Percentiles rank a stretch among this genome's conserved stretches.
Evolutionary conservation across 2,329 filamentous ascomycete species (phyloP).

Genomic region (Scolecobasidium constrictum): DNA sequence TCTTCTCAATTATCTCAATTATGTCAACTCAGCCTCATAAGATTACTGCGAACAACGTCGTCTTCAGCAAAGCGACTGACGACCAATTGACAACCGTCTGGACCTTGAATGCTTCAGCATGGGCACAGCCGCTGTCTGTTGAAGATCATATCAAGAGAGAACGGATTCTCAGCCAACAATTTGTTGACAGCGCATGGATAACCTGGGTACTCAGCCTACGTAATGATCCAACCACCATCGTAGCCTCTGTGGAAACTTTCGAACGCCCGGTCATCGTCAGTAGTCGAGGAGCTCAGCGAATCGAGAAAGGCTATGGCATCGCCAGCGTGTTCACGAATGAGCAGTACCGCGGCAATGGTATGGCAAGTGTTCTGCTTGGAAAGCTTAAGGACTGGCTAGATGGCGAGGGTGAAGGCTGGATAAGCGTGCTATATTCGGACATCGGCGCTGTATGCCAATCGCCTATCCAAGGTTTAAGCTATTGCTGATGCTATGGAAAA

Average conservation of each 20-base stretch:
- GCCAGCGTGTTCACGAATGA: constrained; percentile 3
- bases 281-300: not conserved
- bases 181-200: not conserved
- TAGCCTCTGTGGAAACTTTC: constrained; percentile 1
- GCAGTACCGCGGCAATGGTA: not conserved
- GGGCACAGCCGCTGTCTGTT: not conserved
- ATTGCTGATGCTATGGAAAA: not conserved
- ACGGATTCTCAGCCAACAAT: constrained; percentile 1
- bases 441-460: not conserved
- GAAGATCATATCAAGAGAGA: not conserved
- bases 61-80: not conserved
- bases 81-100: not conserved
- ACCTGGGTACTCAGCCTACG: not conserved
- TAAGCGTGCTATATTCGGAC: constrained; percentile 4
- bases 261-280: constrained; percentile 1
- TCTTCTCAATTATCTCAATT: too few species aligned
- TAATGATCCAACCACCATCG: not conserved
- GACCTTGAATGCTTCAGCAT: constrained; percentile 1
- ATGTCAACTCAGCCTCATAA: too few species aligned
- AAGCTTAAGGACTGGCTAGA: constrained; percentile 3
- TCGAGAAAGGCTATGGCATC: constrained; percentile 2
- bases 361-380: not conserved
- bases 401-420: not conserved
- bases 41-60: too few species aligned
- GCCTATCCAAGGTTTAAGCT: not conserved